Evolutionary conservation across 148 eudicot genomes (phyloP).

Genomic region (Rhododendron mucronatum): DNA sequence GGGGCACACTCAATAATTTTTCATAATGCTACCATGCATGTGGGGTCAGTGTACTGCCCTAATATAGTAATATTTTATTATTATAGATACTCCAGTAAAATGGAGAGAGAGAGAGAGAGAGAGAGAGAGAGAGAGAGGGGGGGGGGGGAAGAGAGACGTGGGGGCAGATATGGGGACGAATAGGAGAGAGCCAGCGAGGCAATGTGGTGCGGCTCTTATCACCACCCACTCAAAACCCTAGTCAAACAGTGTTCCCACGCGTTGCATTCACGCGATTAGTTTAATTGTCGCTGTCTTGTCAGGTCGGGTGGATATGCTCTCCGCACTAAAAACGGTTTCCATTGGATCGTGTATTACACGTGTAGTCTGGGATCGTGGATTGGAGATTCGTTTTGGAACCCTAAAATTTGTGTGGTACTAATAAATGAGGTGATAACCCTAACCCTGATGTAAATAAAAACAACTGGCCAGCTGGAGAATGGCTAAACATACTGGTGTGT

Average conservation of each 20-base stretch:
- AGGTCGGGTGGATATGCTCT: constrained; percentile 20
- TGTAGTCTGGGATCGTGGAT: background rate
- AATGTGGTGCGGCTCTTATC: constrained; percentile 5
- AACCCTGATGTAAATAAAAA: background rate
- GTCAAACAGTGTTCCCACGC: constrained; percentile 18
- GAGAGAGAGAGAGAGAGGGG: background rate
- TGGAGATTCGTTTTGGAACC: constrained; percentile 19
- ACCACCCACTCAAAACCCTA: constrained; percentile 15
- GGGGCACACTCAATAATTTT: background rate
- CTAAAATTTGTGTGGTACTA: constrained; percentile 32
- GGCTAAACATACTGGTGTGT: background rate
- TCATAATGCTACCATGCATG: background rate
- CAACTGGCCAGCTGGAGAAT: background rate
- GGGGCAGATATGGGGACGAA: background rate
- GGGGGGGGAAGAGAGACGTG: background rate
- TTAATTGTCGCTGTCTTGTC: constrained; percentile 19
- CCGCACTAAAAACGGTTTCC: constrained; percentile 12
- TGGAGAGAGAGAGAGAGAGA: background rate
- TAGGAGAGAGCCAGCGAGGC: constrained; percentile 9
- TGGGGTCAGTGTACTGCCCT: background rate
- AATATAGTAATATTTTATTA: background rate
- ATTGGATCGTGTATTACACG: constrained; percentile 23
- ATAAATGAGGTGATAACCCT: constrained; percentile 14
- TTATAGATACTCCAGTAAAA: no score
- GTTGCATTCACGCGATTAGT: constrained; percentile 11